phyloP scores from a whole-genome alignment of 805 yeast genomes.

The Cyberlindnera suaveolens region DNA sequence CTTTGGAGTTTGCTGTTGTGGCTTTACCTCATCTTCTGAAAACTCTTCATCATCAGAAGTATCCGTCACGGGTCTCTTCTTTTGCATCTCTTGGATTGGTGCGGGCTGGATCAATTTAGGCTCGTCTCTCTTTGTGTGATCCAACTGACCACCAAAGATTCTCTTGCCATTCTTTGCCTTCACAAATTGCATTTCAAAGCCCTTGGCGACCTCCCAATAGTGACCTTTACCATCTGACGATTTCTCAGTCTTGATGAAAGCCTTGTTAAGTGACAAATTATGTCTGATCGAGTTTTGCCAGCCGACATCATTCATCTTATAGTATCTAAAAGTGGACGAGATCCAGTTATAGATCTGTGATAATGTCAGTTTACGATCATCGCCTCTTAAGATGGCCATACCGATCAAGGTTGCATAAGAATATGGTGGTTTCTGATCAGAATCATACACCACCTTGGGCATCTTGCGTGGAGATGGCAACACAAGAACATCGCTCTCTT shows the following conservation, averaged over 20 bases:
- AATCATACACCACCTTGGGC: conserved; percentile 19
- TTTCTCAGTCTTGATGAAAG: conserved; percentile 84
- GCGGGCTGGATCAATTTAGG: conserved; percentile 1
- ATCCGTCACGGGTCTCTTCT: conserved; percentile 5
- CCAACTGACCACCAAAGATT: conserved; percentile 6
- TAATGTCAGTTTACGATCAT: conserved; percentile 60
- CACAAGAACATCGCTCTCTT: conserved; percentile 6
- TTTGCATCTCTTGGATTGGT: conserved; percentile 2
- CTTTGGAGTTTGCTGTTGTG: conserved; percentile 18
- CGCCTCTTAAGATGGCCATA: conserved; percentile 84
- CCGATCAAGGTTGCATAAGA: conserved; percentile 93
- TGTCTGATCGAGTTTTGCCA: conserved; percentile 98
- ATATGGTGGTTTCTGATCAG: conserved; percentile 71
- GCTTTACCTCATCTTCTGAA: conserved; percentile 5
- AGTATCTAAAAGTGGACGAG: conserved; percentile 74
- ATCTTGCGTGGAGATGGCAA: conserved; percentile 20
- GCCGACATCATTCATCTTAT: conserved; percentile 80
- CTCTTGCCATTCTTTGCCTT: conserved; percentile 49
- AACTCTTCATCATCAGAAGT: conserved; percentile 11
- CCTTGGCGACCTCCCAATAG: conserved; percentile 87
- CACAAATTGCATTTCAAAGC: conserved; percentile 74
- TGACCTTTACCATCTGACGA: conserved; percentile 85
- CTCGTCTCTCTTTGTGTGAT: conserved; percentile 2
- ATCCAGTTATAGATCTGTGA: conserved; percentile 93
- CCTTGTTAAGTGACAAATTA: conserved; percentile 86